These are phyloP conservation scores for Penicillium sp. DNA, from an alignment of 2,329 filamentous ascomycete species.

Conservation along the genomic window DNA sequence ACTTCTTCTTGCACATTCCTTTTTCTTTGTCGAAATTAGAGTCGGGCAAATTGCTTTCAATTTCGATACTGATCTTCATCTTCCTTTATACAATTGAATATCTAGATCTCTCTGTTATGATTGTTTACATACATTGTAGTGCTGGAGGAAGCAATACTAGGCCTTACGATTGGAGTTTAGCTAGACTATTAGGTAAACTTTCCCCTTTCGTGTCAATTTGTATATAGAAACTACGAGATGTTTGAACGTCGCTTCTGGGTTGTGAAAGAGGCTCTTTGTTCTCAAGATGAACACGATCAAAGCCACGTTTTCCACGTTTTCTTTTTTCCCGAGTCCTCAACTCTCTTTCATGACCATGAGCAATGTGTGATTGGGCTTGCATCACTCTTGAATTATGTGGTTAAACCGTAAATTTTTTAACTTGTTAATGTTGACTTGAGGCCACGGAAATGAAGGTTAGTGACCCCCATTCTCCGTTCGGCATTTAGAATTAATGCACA, in stretches of 20 bases:
- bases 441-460: too few species aligned
- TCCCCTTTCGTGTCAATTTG: neutral
- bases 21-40: neutral
- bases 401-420: too few species aligned
- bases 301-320: neutral
- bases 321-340: neutral
- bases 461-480: too few species aligned
- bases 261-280: neutral
- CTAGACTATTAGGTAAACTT: too few species aligned
- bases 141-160: neutral
- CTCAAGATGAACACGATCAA: neutral
- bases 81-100: neutral
- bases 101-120: neutral
- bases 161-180: rapidly evolving
- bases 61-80: neutral
- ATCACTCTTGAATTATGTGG: neutral
- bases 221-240: rapidly evolving
- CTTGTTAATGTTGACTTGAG: neutral
- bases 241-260: neutral
- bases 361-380: too few species aligned
- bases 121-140: too few species aligned
- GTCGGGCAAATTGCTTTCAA: neutral
- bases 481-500: neutral
- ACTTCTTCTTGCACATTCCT: neutral
- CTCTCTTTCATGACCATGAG: neutral